Conservation (phyloP, 208 protist species). For the Leishmania arabica region DNA sequence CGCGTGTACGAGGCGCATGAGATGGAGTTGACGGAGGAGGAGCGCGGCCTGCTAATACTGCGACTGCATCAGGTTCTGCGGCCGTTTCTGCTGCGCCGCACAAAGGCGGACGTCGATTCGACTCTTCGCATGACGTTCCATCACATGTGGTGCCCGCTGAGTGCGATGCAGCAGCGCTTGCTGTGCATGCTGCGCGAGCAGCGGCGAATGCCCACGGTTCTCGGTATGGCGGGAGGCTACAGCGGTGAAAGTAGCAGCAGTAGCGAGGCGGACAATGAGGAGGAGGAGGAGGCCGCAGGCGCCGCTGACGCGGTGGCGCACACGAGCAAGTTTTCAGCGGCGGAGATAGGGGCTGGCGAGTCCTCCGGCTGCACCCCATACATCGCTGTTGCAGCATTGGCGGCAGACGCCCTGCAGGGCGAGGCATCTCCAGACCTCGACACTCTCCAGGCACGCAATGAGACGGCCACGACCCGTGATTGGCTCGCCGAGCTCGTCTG, state of each 20-base stretch:
- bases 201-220: constrained; percentile 30
- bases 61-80: constrained; percentile 93
- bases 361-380: background rate
- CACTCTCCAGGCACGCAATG: background rate
- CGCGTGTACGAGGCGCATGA: constrained; percentile 44
- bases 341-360: background rate
- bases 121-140: constrained; percentile 91
- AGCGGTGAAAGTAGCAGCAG: background rate
- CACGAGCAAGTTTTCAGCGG: background rate
- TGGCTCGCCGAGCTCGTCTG: background rate
- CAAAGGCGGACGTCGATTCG: constrained; percentile 95
- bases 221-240: background rate
- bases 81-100: constrained; percentile 96
- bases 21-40: constrained; percentile 59
- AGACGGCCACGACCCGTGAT: background rate
- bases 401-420: background rate
- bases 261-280: constrained; percentile 1
- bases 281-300: background rate
- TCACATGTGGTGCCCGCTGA: constrained; percentile 47
- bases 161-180: constrained; percentile 51
- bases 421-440: background rate
- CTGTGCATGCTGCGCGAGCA: constrained; percentile 64
- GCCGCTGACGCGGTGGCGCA: background rate
- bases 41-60: constrained; percentile 63
- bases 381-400: too few species aligned